These are phyloP conservation scores for Delphinella strobiligena DNA, from an alignment of 2,329 filamentous ascomycete species.

Conservation along the genomic window DNA sequence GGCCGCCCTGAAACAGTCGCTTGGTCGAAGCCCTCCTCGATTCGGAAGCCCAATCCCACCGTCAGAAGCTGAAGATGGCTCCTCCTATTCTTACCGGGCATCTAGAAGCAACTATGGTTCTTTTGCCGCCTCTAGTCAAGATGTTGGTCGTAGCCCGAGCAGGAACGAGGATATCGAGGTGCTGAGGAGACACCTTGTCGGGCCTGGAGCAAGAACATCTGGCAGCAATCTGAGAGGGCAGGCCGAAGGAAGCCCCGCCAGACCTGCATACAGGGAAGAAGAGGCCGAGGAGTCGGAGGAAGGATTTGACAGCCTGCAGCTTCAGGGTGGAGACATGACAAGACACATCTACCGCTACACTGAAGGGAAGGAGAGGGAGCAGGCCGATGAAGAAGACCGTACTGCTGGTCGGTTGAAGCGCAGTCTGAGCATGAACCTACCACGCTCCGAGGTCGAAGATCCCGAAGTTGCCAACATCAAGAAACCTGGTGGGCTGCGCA, in stretches of 20 bases:
- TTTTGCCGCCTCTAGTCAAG: slow-evolving; percentile 56
- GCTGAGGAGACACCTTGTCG: slow-evolving; percentile 76
- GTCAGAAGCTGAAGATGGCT: slow-evolving; percentile 35
- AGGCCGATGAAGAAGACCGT: slow-evolving; percentile 56
- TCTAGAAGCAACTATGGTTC: slow-evolving; percentile 73
- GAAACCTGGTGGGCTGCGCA: slow-evolving; percentile 82
- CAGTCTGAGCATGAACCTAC: slow-evolving; percentile 77
- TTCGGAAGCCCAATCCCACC: slow-evolving; percentile 45
- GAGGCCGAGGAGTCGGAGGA: slow-evolving; percentile 39
- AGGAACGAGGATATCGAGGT: slow-evolving; percentile 85
- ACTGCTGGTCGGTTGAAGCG: slow-evolving; percentile 50
- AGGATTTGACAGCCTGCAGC: slow-evolving; percentile 82
- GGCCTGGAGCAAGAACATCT: slow-evolving; percentile 40
- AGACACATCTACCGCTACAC: slow-evolving; percentile 95
- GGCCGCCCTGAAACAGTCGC: slow-evolving; percentile 66
- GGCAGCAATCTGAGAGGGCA: slow-evolving; percentile 18
- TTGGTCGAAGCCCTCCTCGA: slow-evolving; percentile 57
- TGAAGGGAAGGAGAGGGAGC: slow-evolving; percentile 72
- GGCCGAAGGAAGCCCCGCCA: slow-evolving; percentile 14
- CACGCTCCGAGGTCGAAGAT: slow-evolving; percentile 65
- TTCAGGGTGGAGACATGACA: slow-evolving; percentile 92
- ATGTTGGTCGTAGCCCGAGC: slow-evolving; percentile 36
- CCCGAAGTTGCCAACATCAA: slow-evolving; percentile 85
- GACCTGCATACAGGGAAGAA: slow-evolving; percentile 23
- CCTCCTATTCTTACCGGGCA: slow-evolving; percentile 33